phyloP scores from a whole-genome alignment of 768 basidiomycete species.

The Brasilioporus rufonigricans region DNA sequence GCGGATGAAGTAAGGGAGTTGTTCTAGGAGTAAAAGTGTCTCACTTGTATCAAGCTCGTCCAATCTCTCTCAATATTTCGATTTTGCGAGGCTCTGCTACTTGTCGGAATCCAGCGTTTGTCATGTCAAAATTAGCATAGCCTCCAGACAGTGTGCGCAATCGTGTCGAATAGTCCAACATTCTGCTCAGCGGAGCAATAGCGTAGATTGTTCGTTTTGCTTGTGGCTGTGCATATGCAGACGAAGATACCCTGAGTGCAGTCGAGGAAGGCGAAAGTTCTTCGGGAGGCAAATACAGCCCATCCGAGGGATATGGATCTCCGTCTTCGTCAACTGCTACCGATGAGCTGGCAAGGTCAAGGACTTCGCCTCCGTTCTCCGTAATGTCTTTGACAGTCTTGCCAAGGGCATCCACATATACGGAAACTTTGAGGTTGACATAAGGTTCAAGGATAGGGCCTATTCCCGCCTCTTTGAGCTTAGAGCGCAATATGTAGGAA shows the following conservation, averaged over 20 bases:
- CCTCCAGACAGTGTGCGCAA: slow-evolving; percentile 81
- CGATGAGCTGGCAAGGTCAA: slow-evolving; percentile 50
- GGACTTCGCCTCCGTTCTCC: slow-evolving; percentile 76
- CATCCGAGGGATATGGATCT: slow-evolving; percentile 53
- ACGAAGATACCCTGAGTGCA: slow-evolving; percentile 29
- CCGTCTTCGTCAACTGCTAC: slow-evolving; percentile 38
- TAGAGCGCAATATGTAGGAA: slow-evolving; percentile 60
- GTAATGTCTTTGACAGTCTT: slow-evolving; percentile 83
- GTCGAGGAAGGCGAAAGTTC: slow-evolving; percentile 71
- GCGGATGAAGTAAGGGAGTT: slow-evolving; percentile 74
- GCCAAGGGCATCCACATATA: slow-evolving; percentile 66
- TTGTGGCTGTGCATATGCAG: slow-evolving; percentile 33
- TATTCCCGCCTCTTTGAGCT: slow-evolving; percentile 58
- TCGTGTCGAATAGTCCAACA: slow-evolving; percentile 78
- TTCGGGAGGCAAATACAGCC: slow-evolving; percentile 71
- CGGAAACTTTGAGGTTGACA: slow-evolving; percentile 63
- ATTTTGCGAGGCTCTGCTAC: slow-evolving; percentile 60
- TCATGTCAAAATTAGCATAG: slow-evolving; percentile 79
- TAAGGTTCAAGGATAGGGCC: slow-evolving; percentile 82
- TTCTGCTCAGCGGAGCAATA: slow-evolving; percentile 72
- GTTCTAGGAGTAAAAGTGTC: slow-evolving; percentile 29
- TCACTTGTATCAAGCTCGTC: slow-evolving; percentile 49
- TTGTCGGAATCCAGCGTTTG: slow-evolving; percentile 68
- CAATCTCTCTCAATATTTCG: slow-evolving; percentile 79
- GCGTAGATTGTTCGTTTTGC: slow-evolving; percentile 69